Evolutionary conservation across 371 early-diverging fungal species (phyloP).

Genomic region (Funneliformis caledonium): DNA sequence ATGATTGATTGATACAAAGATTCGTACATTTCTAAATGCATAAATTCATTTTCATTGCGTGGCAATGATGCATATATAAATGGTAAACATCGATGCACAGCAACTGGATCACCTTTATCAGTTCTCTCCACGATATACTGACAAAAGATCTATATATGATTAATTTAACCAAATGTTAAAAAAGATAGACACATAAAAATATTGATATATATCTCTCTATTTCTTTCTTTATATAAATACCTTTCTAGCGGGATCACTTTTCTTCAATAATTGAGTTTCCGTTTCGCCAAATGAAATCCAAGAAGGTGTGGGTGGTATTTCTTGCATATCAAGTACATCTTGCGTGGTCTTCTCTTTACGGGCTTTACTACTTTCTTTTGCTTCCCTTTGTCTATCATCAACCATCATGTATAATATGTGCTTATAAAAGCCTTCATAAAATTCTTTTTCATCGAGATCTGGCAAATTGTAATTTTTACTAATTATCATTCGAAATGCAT

Average conservation of each 20-base stretch:
- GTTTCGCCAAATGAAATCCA: neutral
- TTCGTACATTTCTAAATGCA: slow-evolving; percentile 31
- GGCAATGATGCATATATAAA: slow-evolving; percentile 15
- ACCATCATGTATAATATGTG: slow-evolving; percentile 26
- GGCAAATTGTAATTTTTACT: slow-evolving; percentile 12
- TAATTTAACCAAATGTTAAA: neutral
- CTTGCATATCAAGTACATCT: slow-evolving; percentile 2
- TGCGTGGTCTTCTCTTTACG: neutral
- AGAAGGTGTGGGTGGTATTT: neutral
- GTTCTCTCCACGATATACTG: slow-evolving; percentile 25
- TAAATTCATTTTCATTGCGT: neutral
- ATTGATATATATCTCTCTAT: neutral
- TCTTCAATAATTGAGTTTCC: slow-evolving; percentile 16
- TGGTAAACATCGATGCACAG: neutral
- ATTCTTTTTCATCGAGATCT: slow-evolving; percentile 18
- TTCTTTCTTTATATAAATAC: neutral
- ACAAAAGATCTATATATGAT: slow-evolving; percentile 18
- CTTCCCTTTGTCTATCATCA: slow-evolving; percentile 28
- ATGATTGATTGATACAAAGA: slow-evolving; percentile 12
- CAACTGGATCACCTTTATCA: neutral
- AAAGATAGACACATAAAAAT: neutral
- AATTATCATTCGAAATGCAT: slow-evolving; percentile 28
- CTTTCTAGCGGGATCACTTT: slow-evolving; percentile 34
- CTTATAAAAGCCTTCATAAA: slow-evolving; percentile 22
- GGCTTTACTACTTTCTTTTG: neutral